Percentiles rank a stretch among this genome's conserved stretches.
These are phyloP conservation scores for Kickxella alabastrina DNA, from an alignment of 192 early-diverging fungal species.

Conservation along the genomic window DNA sequence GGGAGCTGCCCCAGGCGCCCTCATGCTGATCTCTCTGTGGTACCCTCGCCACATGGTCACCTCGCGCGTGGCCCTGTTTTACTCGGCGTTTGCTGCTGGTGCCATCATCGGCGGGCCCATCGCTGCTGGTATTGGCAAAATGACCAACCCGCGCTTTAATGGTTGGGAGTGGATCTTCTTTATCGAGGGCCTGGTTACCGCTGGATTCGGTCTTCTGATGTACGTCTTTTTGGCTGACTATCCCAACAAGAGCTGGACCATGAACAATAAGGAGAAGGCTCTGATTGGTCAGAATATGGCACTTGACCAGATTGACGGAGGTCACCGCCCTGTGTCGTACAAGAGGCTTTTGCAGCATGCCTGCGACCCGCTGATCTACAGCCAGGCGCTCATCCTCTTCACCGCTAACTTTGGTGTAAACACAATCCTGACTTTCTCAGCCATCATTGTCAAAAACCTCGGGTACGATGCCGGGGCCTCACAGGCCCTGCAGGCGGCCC, in stretches of 20 bases:
- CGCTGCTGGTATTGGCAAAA: slow-evolving; percentile 39
- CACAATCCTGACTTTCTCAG: slow-evolving; percentile 42
- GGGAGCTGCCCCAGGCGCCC: slow-evolving; percentile 39
- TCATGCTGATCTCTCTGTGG: slow-evolving; percentile 46
- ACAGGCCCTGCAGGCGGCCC: slow-evolving; percentile 43
- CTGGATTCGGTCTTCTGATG: slow-evolving; percentile 30
- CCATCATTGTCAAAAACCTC: slow-evolving; percentile 41
- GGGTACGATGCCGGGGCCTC: slow-evolving; percentile 28
- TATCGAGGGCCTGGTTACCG: slow-evolving; percentile 39
- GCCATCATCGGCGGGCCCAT: slow-evolving; percentile 41
- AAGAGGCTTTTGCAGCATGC: slow-evolving; percentile 14
- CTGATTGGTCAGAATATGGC: slow-evolving; percentile 28
- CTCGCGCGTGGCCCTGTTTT: slow-evolving; percentile 38
- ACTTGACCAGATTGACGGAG: slow-evolving; percentile 28
- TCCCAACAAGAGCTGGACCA: slow-evolving; percentile 38
- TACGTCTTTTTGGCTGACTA: slow-evolving; percentile 37
- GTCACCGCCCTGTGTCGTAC: slow-evolving; percentile 25
- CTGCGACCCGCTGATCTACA: slow-evolving; percentile 29
- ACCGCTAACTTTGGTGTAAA: slow-evolving; percentile 44
- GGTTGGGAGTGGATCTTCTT: slow-evolving; percentile 50
- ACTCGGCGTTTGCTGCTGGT: slow-evolving; percentile 38
- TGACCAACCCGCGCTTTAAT: slow-evolving; percentile 24
- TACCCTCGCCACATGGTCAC: slow-evolving; percentile 47
- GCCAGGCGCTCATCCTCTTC: slow-evolving; percentile 36
- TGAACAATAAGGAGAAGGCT: slow-evolving; percentile 23